These are phyloP conservation scores for Globisporangium cystogenes DNA, from an alignment of 352 stramenopile genomes.

Conservation along the genomic window DNA sequence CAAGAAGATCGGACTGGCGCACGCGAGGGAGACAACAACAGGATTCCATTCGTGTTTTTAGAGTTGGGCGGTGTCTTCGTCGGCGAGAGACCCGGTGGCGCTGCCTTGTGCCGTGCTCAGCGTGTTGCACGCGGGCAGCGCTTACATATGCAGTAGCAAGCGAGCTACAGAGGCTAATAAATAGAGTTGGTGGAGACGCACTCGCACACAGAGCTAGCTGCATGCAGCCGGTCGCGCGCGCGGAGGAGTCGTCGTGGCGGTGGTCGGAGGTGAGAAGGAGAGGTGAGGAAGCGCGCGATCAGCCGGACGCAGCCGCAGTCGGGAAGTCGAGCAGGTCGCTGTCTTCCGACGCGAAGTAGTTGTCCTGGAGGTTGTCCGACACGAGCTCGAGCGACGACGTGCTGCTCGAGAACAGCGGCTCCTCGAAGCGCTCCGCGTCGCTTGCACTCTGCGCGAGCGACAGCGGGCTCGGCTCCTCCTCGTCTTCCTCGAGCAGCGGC, in stretches of 20 bases:
- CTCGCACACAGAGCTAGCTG: conserved; percentile 9
- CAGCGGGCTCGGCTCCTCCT: conserved; percentile 23
- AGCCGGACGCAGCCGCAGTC: conserved; percentile 10
- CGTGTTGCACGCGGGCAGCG: neutral
- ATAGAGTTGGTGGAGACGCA: conserved; percentile 18
- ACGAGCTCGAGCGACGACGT: conserved; percentile 56
- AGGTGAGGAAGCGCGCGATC: neutral
- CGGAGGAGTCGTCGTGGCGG: neutral
- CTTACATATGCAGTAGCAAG: conserved; percentile 12
- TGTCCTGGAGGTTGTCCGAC: conserved; percentile 73
- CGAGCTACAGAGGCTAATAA: conserved; percentile 18
- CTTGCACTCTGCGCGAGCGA: conserved; percentile 9
- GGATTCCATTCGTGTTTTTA: conserved; percentile 5
- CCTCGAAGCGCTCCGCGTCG: conserved; percentile 5
- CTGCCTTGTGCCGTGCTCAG: neutral
- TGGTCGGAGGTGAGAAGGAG: neutral
- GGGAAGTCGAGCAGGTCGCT: conserved; percentile 65
- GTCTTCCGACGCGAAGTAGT: conserved; percentile 62
- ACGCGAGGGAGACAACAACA: neutral
- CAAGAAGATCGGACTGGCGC: neutral
- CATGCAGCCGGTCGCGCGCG: conserved; percentile 4
- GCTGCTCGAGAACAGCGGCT: conserved; percentile 20
- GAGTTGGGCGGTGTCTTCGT: neutral
- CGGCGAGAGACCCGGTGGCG: neutral
- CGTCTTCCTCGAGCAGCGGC: conserved; percentile 37